Evolutionary conservation across 805 yeast genomes (phyloP), one percentile per base, ranked within the genome.

Genomic region (Yueomyces sp.): DNA sequence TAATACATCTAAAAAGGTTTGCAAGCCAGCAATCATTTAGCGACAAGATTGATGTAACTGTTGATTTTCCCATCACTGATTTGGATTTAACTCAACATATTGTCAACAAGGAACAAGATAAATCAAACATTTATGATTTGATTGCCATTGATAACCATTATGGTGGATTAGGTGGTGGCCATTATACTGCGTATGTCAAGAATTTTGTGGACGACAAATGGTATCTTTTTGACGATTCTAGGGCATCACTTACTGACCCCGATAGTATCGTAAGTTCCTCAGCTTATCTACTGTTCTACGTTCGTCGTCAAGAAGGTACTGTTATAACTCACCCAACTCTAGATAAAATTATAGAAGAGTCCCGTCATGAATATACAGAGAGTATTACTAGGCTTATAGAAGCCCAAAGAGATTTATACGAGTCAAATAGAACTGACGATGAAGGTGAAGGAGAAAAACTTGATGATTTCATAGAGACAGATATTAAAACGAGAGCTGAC

Each of bases 131-230:
- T 1, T 90, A 90, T 61, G 97, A 92, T 57, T 66, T 92, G 48
- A 71, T 85, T 53, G 97, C 92, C 0, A 96, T 92, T 27, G 97
- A 88, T 59, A 92, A 90, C 59, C 98, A 92, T 57, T 87, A 72
- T 59, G 98, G 97, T 42, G 96, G 96, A 0, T 67, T 90, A 26
- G 96, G 97, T 0, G 97, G 97, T 4, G 97, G 98, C 2, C 97
- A 92, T 66, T 90, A 92, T 62, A 92, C 98, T 1, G 84, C 97
- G 0, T 81, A 78, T 54, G 95, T 76, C 0, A 82, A 81, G 59
- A 88, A 88, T 55, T 80, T 77, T 59, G 69, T 76, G 38, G 94
- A 85, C 54, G 66, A 66, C 26, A 69, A 76, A 45, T 92, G 97
- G 97, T 86, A 87, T 57, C 83, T 87, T 57, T 90, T 73, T 59